Base-by-base conservation (phyloP, 2,329 filamentous ascomycete genomes). In the Fusarium continuum region DNA sequence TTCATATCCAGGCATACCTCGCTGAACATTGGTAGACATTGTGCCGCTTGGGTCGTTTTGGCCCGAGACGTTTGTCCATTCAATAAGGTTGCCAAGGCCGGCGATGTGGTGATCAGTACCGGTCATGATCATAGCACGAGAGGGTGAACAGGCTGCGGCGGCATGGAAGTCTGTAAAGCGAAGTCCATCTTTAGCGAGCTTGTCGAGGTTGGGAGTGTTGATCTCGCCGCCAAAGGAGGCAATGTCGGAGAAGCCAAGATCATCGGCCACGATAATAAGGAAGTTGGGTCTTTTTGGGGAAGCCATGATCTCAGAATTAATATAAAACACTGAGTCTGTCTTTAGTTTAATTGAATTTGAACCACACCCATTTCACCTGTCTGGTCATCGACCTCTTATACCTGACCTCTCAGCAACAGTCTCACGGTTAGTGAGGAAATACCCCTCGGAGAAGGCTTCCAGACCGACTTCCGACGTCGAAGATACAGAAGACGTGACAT, bases 161-260 rank as follows among this genome's bases (percentile, higher is more conserved):
- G 86, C 83, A 68, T 89, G 87, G 72, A 88, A 89, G 65, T 88
- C 84, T 0, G 85, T 88, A 68, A 88, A 86, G 6, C 85, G 82
- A 17, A 89, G 73, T 50, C 72, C 72, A 9, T 61, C 65, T 39
- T 73, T 70, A 4, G 83, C 79, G 2, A 75, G 62, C 16, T 46
- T 55, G 31, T 74, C 67, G 14, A 76, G 69, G 9, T 73, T 66
- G 6, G 74, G 73, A 0, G 74, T 76, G 14, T 64, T 44, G 41
- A 76, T 76, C 48, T 76, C 74, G n/a, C 65, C 68, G 47, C 74
- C 73, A 34, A 70, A 76, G 46, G 69, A 70, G 8, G 66, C 63
- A 16, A 70, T 58, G 50, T 76, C 74, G 38, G 66, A 71, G 56
- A 73, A 76, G 32, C 74, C 73, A 5, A 76, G 68, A 53, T 76